Conservation (phyloP, 257 asterid genomes). For the Solanum microdontum region DNA sequence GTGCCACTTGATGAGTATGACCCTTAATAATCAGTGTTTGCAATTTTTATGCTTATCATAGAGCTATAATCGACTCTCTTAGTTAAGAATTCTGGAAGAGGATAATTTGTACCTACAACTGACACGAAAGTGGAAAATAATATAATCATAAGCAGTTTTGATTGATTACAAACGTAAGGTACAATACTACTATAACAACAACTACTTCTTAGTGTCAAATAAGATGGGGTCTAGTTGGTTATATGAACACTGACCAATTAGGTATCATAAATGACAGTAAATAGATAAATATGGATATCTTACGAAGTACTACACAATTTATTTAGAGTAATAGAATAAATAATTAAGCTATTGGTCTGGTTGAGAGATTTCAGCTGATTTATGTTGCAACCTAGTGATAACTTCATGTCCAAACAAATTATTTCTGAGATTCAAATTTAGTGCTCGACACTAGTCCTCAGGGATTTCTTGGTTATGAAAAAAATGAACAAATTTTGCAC, state of each 20-base stretch:
- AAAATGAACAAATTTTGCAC: not conserved
- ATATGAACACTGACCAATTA: not conserved
- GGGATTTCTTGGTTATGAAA: not conserved
- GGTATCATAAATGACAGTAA: not conserved
- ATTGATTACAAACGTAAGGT: not conserved
- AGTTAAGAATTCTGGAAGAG: not conserved
- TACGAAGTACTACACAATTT: not conserved
- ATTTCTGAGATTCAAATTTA: not conserved
- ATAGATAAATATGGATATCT: not conserved
- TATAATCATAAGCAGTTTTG: not conserved
- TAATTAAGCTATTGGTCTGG: not conserved
- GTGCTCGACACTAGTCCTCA: not conserved
- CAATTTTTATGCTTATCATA: not conserved
- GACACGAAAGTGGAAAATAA: not conserved
- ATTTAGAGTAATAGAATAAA: not conserved
- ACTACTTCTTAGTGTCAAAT: not conserved
- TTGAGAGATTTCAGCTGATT: not conserved
- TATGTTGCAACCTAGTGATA: not conserved
- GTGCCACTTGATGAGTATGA: constrained; percentile 27
- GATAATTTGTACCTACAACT: not conserved
- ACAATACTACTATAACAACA: not conserved
- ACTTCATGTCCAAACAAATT: not conserved
- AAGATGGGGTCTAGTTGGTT: not conserved
- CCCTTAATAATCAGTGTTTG: not conserved
- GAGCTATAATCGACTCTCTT: not conserved